Percentiles rank a stretch among this genome's conserved stretches.
These are phyloP conservation scores for Crithidia mellificae DNA, from an alignment of 208 protist genomes.

Conservation along the genomic window DNA sequence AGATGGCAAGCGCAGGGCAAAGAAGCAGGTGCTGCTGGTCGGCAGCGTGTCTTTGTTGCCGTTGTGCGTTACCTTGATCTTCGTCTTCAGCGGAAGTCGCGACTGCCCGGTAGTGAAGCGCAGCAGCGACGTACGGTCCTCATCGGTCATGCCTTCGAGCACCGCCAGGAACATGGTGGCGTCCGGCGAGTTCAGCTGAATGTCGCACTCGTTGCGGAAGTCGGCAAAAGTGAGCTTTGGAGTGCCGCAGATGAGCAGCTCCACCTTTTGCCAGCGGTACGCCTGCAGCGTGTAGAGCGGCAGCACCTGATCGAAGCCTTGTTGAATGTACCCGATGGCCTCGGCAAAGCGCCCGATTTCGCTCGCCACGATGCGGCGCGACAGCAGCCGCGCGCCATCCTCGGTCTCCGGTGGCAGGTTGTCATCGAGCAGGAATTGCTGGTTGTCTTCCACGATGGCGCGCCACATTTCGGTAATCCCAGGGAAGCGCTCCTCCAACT, in stretches of 20 bases:
- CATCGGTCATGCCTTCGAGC: constrained; percentile 78
- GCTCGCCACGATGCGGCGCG: constrained; percentile 56
- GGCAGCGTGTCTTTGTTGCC: constrained; percentile 81
- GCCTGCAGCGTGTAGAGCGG: constrained; percentile 83
- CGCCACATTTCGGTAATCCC: constrained; percentile 62
- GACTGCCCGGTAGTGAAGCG: constrained; percentile 90
- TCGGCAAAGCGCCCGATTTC: constrained; percentile 72
- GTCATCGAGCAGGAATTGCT: constrained; percentile 41
- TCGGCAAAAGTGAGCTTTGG: constrained; percentile 80
- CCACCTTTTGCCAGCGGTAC: constrained; percentile 86
- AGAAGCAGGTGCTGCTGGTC: constrained; percentile 95
- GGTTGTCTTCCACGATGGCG: constrained; percentile 43
- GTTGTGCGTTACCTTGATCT: constrained; percentile 86
- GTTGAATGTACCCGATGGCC: constrained; percentile 73
- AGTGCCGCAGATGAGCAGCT: constrained; percentile 77
- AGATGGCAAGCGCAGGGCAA: constrained; percentile 87
- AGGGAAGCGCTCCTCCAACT: constrained; percentile 85
- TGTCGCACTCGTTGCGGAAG: constrained; percentile 72
- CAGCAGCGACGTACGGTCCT: constrained; percentile 82
- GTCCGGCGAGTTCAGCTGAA: constrained; percentile 58
- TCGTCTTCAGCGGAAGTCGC: constrained; percentile 75
- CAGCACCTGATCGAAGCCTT: constrained; percentile 80
- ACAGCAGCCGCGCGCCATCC: constrained; percentile 54
- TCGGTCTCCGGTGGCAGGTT: constrained; percentile 54
- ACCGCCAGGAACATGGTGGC: constrained; percentile 74